Evolutionary conservation across 257 asterid species (phyloP).

Genomic region (Penstemon eatonii): DNA sequence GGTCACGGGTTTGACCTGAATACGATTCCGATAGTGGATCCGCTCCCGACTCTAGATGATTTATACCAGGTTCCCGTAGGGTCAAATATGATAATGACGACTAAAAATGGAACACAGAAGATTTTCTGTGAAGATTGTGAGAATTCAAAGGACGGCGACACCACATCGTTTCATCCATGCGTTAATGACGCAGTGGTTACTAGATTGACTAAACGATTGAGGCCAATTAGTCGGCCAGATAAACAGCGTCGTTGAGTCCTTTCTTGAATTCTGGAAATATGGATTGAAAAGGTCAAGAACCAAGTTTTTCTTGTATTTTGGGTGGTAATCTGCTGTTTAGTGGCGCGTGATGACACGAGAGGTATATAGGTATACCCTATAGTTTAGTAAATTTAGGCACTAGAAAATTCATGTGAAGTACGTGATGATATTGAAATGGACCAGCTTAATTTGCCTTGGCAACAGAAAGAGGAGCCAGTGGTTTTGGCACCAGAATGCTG

Average conservation of each 20-base stretch:
- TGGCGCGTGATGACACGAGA: slow-evolving; percentile 20
- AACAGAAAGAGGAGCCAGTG: not conserved
- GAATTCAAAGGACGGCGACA: slow-evolving; percentile 22
- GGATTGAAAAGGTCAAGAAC: slow-evolving; percentile 5
- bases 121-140: slow-evolving; percentile 52
- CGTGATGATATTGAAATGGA: not conserved
- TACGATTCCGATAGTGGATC: slow-evolving; percentile 18
- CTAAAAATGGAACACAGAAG: slow-evolving; percentile 25
- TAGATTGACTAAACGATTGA: slow-evolving; percentile 36
- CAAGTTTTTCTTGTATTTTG: slow-evolving; percentile 15
- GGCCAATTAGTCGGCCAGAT: slow-evolving; percentile 63
- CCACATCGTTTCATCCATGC: slow-evolving; percentile 67
- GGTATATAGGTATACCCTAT: not conserved
- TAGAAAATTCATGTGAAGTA: not conserved
- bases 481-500: not conserved
- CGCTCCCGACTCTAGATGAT: slow-evolving; percentile 34
- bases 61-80: slow-evolving; percentile 12
- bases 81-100: slow-evolving; percentile 32
- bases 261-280: slow-evolving; percentile 5
- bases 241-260: slow-evolving; percentile 24
- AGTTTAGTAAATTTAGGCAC: slow-evolving; percentile 8
- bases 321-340: slow-evolving; percentile 19
- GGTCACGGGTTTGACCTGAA: slow-evolving; percentile 15
- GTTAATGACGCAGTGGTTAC: slow-evolving; percentile 54
- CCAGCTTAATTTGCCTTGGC: not conserved